A percentile compares a stretch with the other conserved stretches of the same genome.
These are phyloP conservation scores for Huntiella abstrusa DNA, from an alignment of 2,329 filamentous ascomycete genomes.

Conservation along the genomic window DNA sequence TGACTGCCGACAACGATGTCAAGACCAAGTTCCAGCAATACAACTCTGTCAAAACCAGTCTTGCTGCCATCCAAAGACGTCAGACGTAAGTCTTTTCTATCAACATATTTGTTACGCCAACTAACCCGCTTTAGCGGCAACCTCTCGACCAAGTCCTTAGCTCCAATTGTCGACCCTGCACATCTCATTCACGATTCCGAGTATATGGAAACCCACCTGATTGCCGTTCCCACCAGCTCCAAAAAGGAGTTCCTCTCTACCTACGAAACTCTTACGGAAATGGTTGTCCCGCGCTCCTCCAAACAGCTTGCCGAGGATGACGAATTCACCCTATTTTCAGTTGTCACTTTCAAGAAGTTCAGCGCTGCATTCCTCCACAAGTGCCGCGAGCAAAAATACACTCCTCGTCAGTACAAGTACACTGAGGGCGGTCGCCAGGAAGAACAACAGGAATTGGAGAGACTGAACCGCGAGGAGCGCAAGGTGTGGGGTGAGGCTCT, in stretches of 20 bases:
- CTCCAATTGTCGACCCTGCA: conserved; percentile 67
- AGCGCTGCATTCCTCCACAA: conserved; percentile 77
- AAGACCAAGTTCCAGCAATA: conserved; percentile 90
- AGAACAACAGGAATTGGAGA: conserved; percentile 71
- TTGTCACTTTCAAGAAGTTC: conserved; percentile 87
- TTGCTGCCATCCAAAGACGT: conserved; percentile 64
- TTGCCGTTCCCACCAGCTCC: conserved; percentile 63
- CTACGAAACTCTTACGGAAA: conserved; percentile 75
- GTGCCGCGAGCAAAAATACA: conserved; percentile 84
- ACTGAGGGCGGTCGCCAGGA: conserved; percentile 78
- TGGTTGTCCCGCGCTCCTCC: conserved; percentile 86
- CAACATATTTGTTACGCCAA: conserved; percentile 9
- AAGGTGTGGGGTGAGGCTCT: conserved; percentile 88
- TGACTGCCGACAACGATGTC: conserved; percentile 87
- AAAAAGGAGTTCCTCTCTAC: conserved; percentile 76
- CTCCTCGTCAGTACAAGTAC: conserved; percentile 83
- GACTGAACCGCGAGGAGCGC: conserved; percentile 65
- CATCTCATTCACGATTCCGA: conserved; percentile 77
- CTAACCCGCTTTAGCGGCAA: conserved; percentile 45
- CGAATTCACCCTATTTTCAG: conserved; percentile 75
- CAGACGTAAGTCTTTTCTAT: conserved; percentile 47
- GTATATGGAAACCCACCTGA: conserved; percentile 87
- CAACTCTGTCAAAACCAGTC: conserved; percentile 71
- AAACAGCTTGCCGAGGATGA: conserved; percentile 65
- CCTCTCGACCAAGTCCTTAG: conserved; percentile 79